phyloP scores from a whole-genome alignment of 352 stramenopile species.

The Globisporangium paddicum region DNA sequence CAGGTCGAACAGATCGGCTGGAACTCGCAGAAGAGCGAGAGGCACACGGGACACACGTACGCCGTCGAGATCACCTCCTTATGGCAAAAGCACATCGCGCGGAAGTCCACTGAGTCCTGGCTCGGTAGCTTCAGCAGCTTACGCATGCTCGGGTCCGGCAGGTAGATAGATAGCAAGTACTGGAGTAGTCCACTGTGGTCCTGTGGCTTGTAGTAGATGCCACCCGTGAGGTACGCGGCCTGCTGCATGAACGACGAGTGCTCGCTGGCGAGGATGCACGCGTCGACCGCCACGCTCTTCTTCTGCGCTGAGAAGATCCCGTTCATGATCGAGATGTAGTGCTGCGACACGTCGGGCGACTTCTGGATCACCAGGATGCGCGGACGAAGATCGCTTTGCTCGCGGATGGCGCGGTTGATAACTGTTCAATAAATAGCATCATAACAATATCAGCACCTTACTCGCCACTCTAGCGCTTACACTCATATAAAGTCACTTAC shows the following conservation, averaged over 20 bases:
- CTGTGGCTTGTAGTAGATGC: constrained; percentile 85
- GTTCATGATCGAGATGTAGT: constrained; percentile 91
- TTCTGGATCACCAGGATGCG: constrained; percentile 86
- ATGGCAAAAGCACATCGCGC: constrained; percentile 88
- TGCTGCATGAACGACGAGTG: constrained; percentile 88
- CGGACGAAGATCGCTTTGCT: constrained; percentile 66
- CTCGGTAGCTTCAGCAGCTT: constrained; percentile 79
- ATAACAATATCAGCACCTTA: neutral
- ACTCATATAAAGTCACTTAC: constrained; percentile 28
- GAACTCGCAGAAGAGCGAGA: constrained; percentile 88
- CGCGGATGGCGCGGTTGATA: constrained; percentile 82
- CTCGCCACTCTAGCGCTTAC: neutral
- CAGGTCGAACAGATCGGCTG: constrained; percentile 85
- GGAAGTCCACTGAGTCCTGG: constrained; percentile 86
- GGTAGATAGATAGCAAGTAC: constrained; percentile 85
- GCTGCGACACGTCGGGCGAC: constrained; percentile 75
- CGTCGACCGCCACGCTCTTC: constrained; percentile 77
- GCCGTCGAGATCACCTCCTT: constrained; percentile 78
- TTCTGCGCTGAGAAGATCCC: constrained; percentile 88
- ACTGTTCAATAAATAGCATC: constrained; percentile 27
- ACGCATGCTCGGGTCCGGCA: constrained; percentile 74
- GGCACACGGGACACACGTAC: constrained; percentile 83
- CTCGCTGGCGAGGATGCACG: constrained; percentile 65
- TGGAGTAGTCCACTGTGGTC: constrained; percentile 66
- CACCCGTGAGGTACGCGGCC: constrained; percentile 79